These are phyloP conservation scores for Backusella liffmaniae DNA, from an alignment of 192 early-diverging fungal species.

Conservation along the genomic window DNA sequence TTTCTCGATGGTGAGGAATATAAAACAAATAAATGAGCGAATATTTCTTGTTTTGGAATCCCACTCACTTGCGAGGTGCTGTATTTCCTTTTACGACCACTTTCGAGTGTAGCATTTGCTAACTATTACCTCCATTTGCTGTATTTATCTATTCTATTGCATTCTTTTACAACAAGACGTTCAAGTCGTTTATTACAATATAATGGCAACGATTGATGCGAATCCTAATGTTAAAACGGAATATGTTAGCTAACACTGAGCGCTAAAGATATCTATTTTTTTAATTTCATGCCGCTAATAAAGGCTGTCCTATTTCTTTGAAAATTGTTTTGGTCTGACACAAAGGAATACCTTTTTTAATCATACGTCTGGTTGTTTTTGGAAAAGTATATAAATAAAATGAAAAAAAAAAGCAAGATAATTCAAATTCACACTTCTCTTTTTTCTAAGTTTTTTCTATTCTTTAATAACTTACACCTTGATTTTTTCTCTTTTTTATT, in stretches of 20 bases:
- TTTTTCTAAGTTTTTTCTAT: background rate
- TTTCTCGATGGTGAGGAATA: background rate
- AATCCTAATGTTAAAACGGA: background rate
- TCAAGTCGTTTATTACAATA: background rate
- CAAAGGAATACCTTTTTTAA: background rate
- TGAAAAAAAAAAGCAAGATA: conserved; percentile 1
- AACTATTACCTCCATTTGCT: background rate
- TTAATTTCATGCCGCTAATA: background rate
- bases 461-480: background rate
- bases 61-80: background rate
- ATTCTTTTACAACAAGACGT: background rate
- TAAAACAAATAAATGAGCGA: background rate
- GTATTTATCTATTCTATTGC: background rate
- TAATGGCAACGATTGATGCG: background rate
- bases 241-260: background rate
- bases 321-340: background rate
- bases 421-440: background rate
- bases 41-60: background rate
- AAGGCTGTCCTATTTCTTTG: background rate
- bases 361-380: background rate
- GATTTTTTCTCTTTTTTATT: background rate
- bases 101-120: background rate
- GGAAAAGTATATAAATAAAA: background rate
- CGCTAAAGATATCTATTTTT: background rate
- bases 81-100: background rate